A percentile compares a stretch with the other conserved stretches of the same genome.
phyloP scores from a whole-genome alignment of 805 yeast species.

The Cyberlindnera bimundalis region DNA sequence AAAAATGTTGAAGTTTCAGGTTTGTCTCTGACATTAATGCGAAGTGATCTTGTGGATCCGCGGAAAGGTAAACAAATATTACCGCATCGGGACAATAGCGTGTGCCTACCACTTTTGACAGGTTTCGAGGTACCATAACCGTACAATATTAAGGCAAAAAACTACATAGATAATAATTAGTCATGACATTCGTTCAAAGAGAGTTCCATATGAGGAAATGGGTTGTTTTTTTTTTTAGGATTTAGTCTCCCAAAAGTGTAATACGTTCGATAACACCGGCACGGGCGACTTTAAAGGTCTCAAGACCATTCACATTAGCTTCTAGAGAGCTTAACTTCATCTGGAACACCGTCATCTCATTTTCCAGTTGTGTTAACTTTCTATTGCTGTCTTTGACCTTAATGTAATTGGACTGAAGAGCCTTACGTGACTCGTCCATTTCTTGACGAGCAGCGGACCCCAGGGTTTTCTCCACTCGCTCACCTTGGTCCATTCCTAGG shows the following conservation, averaged over 20 bases:
- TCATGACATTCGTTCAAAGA: too few relatives aligned
- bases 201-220: too few relatives aligned
- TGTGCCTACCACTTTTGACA: background rate
- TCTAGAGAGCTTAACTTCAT: conserved; percentile 16
- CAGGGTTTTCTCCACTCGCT: conserved; percentile 9
- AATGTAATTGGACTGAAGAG: conserved; percentile 15
- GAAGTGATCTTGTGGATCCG: background rate
- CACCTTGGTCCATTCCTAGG: conserved; percentile 16
- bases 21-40: background rate
- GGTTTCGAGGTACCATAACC: too few relatives aligned
- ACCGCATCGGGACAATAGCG: conserved; percentile 6
- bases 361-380: conserved; percentile 12
- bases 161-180: too few relatives aligned
- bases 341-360: conserved; percentile 11
- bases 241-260: conserved; percentile 15
- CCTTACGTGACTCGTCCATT: conserved; percentile 15
- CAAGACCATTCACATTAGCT: conserved; percentile 16
- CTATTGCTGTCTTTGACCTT: conserved; percentile 9
- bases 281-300: conserved; percentile 15
- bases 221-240: too few relatives aligned
- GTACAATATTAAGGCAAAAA: too few relatives aligned
- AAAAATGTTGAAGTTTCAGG: too few relatives aligned
- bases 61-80: conserved; percentile 11
- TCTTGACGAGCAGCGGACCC: conserved; percentile 10
- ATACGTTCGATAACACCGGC: conserved; percentile 18